phyloP scores from a whole-genome alignment of 257 asterid species.

The Oldenlandia corymbosa region DNA sequence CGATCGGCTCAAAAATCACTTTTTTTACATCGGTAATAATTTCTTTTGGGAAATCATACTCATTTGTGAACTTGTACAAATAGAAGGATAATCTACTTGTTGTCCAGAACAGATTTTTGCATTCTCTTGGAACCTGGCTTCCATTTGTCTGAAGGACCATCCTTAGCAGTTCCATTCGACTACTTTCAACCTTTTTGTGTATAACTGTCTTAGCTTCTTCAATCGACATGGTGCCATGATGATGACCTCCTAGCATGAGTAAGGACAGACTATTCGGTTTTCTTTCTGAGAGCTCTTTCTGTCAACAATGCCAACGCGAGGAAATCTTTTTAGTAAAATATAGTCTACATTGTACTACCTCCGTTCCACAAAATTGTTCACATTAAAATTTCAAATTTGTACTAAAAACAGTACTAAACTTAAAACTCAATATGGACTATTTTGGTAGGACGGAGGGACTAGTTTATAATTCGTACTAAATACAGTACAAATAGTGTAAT shows the following conservation, averaged over 20 bases:
- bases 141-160: conserved; percentile 26
- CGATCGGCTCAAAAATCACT: conserved; percentile 21
- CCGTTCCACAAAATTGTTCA: too few species aligned
- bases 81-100: conserved; percentile 23
- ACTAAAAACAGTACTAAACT: too few species aligned
- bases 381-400: too few species aligned
- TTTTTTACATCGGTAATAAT: conserved; percentile 23
- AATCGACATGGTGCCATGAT: not conserved
- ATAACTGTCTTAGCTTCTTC: conserved; percentile 19
- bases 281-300: conserved; percentile 9
- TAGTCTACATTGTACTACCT: too few species aligned
- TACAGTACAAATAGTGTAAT: too few species aligned
- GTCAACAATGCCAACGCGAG: not conserved
- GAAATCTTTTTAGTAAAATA: not conserved
- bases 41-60: conserved; percentile 27
- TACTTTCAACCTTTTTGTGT: conserved; percentile 15
- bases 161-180: conserved; percentile 26
- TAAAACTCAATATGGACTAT: too few species aligned
- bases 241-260: not conserved
- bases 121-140: conserved; percentile 24
- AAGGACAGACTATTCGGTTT: conserved; percentile 1
- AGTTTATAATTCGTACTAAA: too few species aligned
- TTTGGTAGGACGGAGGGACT: too few species aligned
- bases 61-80: conserved; percentile 23
- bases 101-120: conserved; percentile 29